These are phyloP conservation scores for Letharia columbiana DNA, from an alignment of 495 filamentous ascomycete species.

Conservation along the genomic window DNA sequence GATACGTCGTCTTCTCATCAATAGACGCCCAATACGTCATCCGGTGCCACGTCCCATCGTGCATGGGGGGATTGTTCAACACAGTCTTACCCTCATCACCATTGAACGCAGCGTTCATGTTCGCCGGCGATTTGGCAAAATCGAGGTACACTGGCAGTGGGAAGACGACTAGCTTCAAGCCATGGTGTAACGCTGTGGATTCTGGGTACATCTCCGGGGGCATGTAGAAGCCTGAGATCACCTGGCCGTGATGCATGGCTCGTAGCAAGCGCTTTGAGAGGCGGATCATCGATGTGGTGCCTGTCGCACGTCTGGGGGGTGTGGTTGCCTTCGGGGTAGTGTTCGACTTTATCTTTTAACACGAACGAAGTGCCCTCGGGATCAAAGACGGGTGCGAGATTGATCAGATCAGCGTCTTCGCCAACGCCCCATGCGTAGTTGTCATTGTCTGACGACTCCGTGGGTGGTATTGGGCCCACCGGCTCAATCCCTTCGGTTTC, in stretches of 20 bases:
- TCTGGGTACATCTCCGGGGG: constrained; percentile 63
- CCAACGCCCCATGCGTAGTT: constrained; percentile 63
- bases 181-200: constrained; percentile 58
- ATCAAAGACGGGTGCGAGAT: constrained; percentile 62
- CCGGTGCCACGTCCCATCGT: constrained; percentile 13
- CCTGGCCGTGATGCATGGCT: constrained; percentile 57
- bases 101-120: constrained; percentile 55
- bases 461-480: constrained; percentile 51
- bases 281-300: constrained; percentile 54
- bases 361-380: constrained; percentile 56
- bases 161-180: constrained; percentile 59
- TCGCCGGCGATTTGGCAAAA: constrained; percentile 45
- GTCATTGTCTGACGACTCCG: constrained; percentile 46
- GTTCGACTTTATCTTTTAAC: constrained; percentile 52
- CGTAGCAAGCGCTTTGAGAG: constrained; percentile 54
- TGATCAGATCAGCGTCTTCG: constrained; percentile 69
- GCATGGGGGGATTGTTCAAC: constrained; percentile 8
- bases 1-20: constrained; percentile 14
- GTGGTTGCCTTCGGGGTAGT: constrained; percentile 45
- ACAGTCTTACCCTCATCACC: constrained; percentile 39
- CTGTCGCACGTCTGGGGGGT: constrained; percentile 57
- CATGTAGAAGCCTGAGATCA: constrained; percentile 50
- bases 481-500: constrained; percentile 45
- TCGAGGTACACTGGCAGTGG: constrained; percentile 67
- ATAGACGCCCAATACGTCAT: constrained; percentile 17